phyloP scores from a whole-genome alignment of 768 basidiomycete genomes.

The Mycena olivaceomarginata region DNA sequence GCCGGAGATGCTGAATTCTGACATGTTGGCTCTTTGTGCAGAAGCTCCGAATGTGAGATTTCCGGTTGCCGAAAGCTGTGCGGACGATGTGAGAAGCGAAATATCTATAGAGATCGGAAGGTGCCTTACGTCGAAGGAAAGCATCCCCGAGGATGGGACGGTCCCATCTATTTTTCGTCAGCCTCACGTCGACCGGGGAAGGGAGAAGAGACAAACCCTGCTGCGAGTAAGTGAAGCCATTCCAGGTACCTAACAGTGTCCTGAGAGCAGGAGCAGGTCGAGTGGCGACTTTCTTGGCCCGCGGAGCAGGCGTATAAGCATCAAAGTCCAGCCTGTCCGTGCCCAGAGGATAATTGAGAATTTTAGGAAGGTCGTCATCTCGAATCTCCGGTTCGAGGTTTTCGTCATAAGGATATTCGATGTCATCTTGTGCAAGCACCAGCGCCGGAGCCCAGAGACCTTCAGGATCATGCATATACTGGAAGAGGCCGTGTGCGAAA shows the following conservation, averaged over 20 bases:
- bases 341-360: slow-evolving; percentile 43
- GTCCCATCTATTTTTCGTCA: not conserved
- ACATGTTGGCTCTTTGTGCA: slow-evolving; percentile 38
- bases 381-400: slow-evolving; percentile 28
- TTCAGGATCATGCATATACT: slow-evolving; percentile 37
- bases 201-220: not conserved
- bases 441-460: slow-evolving; percentile 43
- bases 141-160: slow-evolving; percentile 42
- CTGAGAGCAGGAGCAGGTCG: slow-evolving; percentile 38
- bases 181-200: not conserved
- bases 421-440: slow-evolving; percentile 40
- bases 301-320: slow-evolving; percentile 32
- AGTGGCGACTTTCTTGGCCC: slow-evolving; percentile 26
- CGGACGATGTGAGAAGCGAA: not conserved
- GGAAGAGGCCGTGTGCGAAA: slow-evolving; percentile 50
- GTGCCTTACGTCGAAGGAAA: slow-evolving; percentile 39
- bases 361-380: slow-evolving; percentile 36
- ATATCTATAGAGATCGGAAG: not conserved
- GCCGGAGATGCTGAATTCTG: slow-evolving; percentile 44
- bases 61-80: slow-evolving; percentile 35
- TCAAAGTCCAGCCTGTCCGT: slow-evolving; percentile 40
- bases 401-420: slow-evolving; percentile 45
- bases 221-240: slow-evolving; percentile 39
- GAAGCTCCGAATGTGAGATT: slow-evolving; percentile 33
- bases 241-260: slow-evolving; percentile 39